phyloP scores from a whole-genome alignment of 2,329 filamentous ascomycete genomes.

The Bisporella sp. region DNA sequence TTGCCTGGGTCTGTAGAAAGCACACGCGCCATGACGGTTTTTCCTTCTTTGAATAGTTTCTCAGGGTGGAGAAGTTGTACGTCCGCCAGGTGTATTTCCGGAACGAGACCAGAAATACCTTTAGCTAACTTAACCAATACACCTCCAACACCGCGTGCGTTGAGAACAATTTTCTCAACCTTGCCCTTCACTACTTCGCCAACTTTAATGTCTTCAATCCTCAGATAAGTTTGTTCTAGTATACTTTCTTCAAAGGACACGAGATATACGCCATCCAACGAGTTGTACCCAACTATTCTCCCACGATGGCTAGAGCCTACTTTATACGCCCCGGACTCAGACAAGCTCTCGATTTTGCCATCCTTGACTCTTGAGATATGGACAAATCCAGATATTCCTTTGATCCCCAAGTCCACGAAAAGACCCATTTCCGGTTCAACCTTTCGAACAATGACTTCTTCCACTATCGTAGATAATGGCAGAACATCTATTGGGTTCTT shows the following conservation, averaged over 20 bases:
- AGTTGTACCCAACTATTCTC: conserved; percentile 79
- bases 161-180: conserved; percentile 78
- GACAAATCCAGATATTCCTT: conserved; percentile 73
- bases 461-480: conserved; percentile 67
- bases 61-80: conserved; percentile 84
- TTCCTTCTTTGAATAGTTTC: conserved; percentile 87
- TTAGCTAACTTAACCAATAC: conserved; percentile 80
- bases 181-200: conserved; percentile 76
- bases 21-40: conserved; percentile 78
- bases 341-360: conserved; percentile 77
- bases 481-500: conserved; percentile 50
- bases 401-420: conserved; percentile 65
- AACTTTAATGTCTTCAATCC: conserved; percentile 82
- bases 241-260: conserved; percentile 77
- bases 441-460: conserved; percentile 70
- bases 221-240: conserved; percentile 80
- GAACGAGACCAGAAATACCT: conserved; percentile 81
- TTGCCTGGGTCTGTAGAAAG: conserved; percentile 71
- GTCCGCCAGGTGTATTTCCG: conserved; percentile 84
- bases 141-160: conserved; percentile 70
- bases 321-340: conserved; percentile 72
- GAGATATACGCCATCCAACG: conserved; percentile 78
- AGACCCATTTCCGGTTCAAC: conserved; percentile 77
- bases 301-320: conserved; percentile 71
- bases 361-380: conserved; percentile 93